Percentiles rank a stretch among this genome's conserved stretches.
Conservation (phyloP, 352 stramenopile genomes). For the Globisporangium parvum region DNA sequence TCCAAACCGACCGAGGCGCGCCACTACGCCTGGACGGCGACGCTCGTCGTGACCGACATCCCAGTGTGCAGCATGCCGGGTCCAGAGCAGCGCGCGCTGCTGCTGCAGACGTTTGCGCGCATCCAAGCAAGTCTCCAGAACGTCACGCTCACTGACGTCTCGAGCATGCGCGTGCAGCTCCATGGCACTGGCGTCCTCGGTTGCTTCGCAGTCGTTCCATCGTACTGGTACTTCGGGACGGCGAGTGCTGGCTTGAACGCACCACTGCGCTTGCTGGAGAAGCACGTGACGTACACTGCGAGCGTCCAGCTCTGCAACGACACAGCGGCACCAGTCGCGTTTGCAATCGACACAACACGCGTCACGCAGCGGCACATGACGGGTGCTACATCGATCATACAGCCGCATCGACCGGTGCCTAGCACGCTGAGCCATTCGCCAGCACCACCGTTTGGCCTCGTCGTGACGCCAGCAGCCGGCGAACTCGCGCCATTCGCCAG, state of each 20-base stretch:
- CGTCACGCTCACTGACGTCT: constrained; percentile 4
- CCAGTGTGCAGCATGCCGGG: constrained; percentile 51
- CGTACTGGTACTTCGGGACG: constrained; percentile 11
- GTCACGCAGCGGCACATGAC: constrained; percentile 2
- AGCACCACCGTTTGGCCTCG: constrained; percentile 19
- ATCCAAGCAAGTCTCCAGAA: constrained; percentile 7
- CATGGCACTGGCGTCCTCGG: constrained; percentile 9
- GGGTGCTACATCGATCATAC: not conserved
- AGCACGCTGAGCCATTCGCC: no score
- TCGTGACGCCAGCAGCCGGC: constrained; percentile 15
- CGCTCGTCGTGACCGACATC: constrained; percentile 39
- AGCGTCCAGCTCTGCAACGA: constrained; percentile 23
- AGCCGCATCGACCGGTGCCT: no score
- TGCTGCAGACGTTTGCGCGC: constrained; percentile 26
- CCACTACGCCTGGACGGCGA: constrained; percentile 23
- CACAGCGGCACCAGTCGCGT: constrained; percentile 20
- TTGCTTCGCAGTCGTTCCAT: constrained; percentile 8
- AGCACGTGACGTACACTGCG: constrained; percentile 8
- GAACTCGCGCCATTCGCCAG: constrained; percentile 14
- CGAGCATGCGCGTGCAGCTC: constrained; percentile 6
- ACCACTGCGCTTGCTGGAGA: not conserved
- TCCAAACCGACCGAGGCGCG: constrained; percentile 30
- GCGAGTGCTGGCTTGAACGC: not conserved
- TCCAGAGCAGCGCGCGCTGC: constrained; percentile 25
- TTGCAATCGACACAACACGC: constrained; percentile 12